Conservation (phyloP, 441 rosid genomes). For the Gossypium aridum region DNA sequence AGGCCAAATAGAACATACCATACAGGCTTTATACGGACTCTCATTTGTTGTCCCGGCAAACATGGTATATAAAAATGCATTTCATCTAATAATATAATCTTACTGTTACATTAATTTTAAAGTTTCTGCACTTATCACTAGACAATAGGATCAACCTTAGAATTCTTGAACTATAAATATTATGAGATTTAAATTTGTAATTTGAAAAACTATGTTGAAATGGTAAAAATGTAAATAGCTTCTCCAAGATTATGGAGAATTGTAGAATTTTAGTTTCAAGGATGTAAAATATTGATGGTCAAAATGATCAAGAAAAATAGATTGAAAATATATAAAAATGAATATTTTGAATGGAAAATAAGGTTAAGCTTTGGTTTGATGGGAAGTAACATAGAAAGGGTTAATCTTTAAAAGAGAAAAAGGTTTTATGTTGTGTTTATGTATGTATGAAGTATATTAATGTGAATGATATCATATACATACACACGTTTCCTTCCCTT, state of each 20-base stretch:
- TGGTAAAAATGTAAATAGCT: not conserved
- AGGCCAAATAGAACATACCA: no score
- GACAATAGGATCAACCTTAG: slow-evolving; percentile 9
- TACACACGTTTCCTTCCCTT: no score
- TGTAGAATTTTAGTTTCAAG: not conserved
- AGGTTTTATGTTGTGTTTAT: no score
- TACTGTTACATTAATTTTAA: not conserved
- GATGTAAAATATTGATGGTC: no score
- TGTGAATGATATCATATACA: no score
- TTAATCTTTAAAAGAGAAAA: no score
- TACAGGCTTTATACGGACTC: no score
- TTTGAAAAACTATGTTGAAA: slow-evolving; percentile 14
- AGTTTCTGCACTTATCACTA: not conserved
- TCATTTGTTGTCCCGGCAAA: no score
- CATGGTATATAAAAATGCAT: not conserved
- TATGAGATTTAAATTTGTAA: slow-evolving; percentile 19
- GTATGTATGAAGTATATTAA: no score
- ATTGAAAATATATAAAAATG: not conserved
- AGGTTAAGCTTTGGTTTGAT: no score
- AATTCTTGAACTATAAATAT: slow-evolving; percentile 21
- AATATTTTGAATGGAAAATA: no score
- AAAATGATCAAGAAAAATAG: not conserved
- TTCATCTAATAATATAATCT: not conserved
- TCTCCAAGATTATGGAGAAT: not conserved
- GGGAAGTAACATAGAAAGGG: no score